Conservation (phyloP, 2,329 filamentous ascomycete species). For the Ophiostoma tasmaniense region DNA sequence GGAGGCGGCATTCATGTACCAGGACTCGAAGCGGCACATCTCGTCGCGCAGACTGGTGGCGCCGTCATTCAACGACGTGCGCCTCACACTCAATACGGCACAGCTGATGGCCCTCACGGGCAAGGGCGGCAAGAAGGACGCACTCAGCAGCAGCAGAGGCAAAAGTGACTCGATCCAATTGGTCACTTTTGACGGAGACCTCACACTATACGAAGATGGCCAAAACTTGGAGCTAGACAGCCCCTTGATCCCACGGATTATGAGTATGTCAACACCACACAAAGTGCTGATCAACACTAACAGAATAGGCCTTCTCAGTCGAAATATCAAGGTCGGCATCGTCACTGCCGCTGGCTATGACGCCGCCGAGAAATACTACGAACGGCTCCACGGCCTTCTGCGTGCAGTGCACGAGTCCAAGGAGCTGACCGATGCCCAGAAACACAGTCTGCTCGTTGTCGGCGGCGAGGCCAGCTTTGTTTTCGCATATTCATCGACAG, state of each 20-base stretch:
- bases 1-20: conserved; percentile 83
- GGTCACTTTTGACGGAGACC: conserved; percentile 94
- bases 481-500: conserved; percentile 63
- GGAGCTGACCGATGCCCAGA: conserved; percentile 53
- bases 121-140: not conserved
- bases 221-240: conserved; percentile 66
- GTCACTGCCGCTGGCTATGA: conserved; percentile 96
- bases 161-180: conserved; percentile 51
- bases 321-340: conserved; percentile 80
- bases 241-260: conserved; percentile 61
- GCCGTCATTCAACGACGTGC: conserved; percentile 93
- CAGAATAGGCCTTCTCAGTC: conserved; percentile 56
- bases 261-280: conserved; percentile 32
- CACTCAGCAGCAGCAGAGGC: conserved; percentile 38
- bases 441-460: conserved; percentile 79
- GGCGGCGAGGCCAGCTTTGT: conserved; percentile 95
- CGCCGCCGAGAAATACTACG: conserved; percentile 76
- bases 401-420: conserved; percentile 55
- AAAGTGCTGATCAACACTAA: not conserved
- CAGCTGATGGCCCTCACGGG: conserved; percentile 71
- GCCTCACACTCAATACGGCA: conserved; percentile 86
- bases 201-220: conserved; percentile 90
- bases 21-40: conserved; percentile 78
- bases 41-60: conserved; percentile 87
- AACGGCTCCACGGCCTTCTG: conserved; percentile 75